Evolutionary conservation across 306 rosid species (phyloP).

Genomic region (Acacia crassicarpa): DNA sequence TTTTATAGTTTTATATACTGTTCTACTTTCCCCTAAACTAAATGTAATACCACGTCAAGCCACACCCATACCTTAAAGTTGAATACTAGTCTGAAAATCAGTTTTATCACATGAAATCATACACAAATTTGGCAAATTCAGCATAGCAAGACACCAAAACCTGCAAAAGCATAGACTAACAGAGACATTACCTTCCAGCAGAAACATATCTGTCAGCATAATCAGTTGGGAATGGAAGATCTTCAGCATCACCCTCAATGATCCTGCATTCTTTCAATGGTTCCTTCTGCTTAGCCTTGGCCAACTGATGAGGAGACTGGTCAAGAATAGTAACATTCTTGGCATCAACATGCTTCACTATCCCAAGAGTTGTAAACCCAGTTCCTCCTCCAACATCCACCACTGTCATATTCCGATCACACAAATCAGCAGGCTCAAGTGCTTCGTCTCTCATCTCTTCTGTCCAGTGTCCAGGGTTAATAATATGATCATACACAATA

Average conservation of each 20-base stretch:
- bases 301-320: conserved; percentile 85
- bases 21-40: not conserved
- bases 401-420: conserved; percentile 60
- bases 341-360: conserved; percentile 86
- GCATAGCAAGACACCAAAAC: not conserved
- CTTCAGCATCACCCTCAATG: conserved; percentile 85
- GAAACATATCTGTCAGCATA: conserved; percentile 83
- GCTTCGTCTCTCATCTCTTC: conserved; percentile 95
- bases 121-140: not conserved
- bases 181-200: conserved; percentile 70
- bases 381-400: conserved; percentile 94
- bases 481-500: conserved; percentile 70
- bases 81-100: not conserved
- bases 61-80: not conserved
- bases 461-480: conserved; percentile 90
- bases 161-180: not conserved
- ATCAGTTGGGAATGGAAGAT: conserved; percentile 82
- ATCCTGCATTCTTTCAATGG: conserved; percentile 80
- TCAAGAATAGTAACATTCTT: conserved; percentile 82
- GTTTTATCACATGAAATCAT: not conserved
- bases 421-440: conserved; percentile 73
- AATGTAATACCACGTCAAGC: conserved; percentile 2
- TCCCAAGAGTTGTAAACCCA: conserved; percentile 81
- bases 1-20: not conserved
- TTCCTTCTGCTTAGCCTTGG: conserved; percentile 78